Conservation (phyloP, 2,329 filamentous ascomycete species). For the Chaetomium strumarium region DNA sequence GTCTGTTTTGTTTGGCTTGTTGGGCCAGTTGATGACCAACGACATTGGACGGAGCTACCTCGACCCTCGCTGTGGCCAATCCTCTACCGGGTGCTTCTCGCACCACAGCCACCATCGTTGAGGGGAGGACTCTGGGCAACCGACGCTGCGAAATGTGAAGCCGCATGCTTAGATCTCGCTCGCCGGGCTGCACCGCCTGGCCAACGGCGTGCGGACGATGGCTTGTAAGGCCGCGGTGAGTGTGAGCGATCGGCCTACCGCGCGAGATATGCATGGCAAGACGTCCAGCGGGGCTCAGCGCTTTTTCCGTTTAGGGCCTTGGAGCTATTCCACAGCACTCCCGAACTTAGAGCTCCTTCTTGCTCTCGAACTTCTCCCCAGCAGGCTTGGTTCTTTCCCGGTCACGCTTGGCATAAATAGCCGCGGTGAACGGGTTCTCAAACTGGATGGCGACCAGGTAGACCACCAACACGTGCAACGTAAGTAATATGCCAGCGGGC, state of each 20-base stretch:
- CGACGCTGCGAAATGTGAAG: constrained; percentile 8
- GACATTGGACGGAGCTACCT: constrained; percentile 14
- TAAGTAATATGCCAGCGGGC: constrained; percentile 77
- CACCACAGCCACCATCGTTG: constrained; percentile 21
- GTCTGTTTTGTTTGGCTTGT: constrained; percentile 11
- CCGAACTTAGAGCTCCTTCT: constrained; percentile 45
- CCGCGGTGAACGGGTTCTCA: constrained; percentile 91
- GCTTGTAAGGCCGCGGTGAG: not conserved
- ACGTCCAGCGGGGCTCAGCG: constrained; percentile 10
- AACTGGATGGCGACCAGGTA: constrained; percentile 77
- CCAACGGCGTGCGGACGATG: not conserved
- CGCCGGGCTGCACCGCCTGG: not conserved
- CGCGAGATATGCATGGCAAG: not conserved
- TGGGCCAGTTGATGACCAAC: constrained; percentile 24
- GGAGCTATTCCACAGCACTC: not conserved
- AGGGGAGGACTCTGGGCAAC: constrained; percentile 16
- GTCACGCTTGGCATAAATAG: constrained; percentile 86
- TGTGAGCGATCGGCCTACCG: constrained; percentile 7
- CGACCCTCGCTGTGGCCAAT: constrained; percentile 10
- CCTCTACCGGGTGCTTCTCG: constrained; percentile 18
- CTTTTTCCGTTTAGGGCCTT: constrained; percentile 10
- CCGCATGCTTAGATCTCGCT: constrained; percentile 1
- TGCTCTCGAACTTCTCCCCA: constrained; percentile 33
- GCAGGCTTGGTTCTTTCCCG: constrained; percentile 43
- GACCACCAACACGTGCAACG: constrained; percentile 65